Conservation (phyloP, 2,329 filamentous ascomycete species). For the Claviceps digitariae region DNA sequence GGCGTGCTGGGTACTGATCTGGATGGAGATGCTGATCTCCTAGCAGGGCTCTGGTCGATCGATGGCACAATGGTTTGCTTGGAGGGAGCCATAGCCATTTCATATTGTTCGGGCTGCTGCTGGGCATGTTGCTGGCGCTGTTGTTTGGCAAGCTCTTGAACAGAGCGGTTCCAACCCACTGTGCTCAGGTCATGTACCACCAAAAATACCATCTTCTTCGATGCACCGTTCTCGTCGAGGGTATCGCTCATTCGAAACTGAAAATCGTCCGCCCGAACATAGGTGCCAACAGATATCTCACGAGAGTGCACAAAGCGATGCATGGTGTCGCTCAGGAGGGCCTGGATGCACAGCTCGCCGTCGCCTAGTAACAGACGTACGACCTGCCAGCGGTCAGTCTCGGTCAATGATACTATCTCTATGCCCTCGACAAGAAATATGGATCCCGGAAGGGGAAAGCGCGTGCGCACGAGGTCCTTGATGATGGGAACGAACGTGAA, state of each 20-base stretch:
- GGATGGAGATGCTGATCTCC: not conserved
- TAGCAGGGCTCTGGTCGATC: not conserved
- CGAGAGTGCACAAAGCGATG: constrained; percentile 33
- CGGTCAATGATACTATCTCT: constrained; percentile 22
- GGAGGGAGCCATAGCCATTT: not conserved
- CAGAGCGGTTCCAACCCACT: constrained; percentile 34
- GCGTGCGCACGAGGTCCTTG: constrained; percentile 33
- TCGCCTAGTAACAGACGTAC: constrained; percentile 38
- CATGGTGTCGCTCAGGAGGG: constrained; percentile 30
- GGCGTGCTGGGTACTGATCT: not conserved
- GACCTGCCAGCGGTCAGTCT: constrained; percentile 25
- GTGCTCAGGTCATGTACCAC: constrained; percentile 30
- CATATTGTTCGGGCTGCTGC: not conserved
- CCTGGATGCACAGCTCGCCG: constrained; percentile 40
- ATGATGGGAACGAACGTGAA: constrained; percentile 28
- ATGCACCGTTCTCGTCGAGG: not conserved
- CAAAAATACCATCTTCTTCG: constrained; percentile 27
- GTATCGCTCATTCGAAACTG: constrained; percentile 18
- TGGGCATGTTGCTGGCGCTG: not conserved
- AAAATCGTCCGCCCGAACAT: constrained; percentile 32
- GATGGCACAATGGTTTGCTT: not conserved
- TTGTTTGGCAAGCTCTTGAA: constrained; percentile 13
- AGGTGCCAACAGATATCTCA: constrained; percentile 33
- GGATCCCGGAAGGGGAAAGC: constrained; percentile 31
- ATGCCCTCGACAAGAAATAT: constrained; percentile 36